phyloP scores from a whole-genome alignment of 208 protist genomes.

The Novymonas esmeraldas region DNA sequence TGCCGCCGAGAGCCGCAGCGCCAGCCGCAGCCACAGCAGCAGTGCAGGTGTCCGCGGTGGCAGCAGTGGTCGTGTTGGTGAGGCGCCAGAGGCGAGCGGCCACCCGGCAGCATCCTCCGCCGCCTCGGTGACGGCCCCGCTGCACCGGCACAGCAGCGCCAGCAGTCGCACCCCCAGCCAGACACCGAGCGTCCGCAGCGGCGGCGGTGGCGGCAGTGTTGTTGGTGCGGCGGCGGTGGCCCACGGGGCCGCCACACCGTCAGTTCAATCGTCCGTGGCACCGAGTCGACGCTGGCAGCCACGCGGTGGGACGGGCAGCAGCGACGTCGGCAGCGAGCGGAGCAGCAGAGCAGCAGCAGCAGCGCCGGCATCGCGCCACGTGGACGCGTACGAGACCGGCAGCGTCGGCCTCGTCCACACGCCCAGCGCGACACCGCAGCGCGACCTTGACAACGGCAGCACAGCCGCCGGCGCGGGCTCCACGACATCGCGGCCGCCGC shows the following conservation, averaged over 20 bases:
- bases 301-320: neutral
- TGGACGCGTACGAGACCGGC: constrained; percentile 6
- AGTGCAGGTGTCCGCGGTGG: neutral
- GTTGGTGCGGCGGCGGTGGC: neutral
- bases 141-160: neutral
- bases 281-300: neutral
- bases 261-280: neutral
- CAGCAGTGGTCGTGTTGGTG: no score
- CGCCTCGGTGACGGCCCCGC: neutral
- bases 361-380: neutral
- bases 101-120: neutral
- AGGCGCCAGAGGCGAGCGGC: no score
- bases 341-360: neutral
- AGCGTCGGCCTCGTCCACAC: constrained; percentile 27
- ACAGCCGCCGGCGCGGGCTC: neutral
- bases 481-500: constrained; percentile 2
- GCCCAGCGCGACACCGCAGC: constrained; percentile 18
- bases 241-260: neutral
- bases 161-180: neutral
- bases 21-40: neutral
- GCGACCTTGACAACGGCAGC: neutral
- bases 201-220: neutral
- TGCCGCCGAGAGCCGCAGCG: neutral
- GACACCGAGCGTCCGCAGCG: neutral
- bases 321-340: neutral